Base-by-base conservation (phyloP, 495 filamentous ascomycete species). In the Hypoxylon intermedium region DNA sequence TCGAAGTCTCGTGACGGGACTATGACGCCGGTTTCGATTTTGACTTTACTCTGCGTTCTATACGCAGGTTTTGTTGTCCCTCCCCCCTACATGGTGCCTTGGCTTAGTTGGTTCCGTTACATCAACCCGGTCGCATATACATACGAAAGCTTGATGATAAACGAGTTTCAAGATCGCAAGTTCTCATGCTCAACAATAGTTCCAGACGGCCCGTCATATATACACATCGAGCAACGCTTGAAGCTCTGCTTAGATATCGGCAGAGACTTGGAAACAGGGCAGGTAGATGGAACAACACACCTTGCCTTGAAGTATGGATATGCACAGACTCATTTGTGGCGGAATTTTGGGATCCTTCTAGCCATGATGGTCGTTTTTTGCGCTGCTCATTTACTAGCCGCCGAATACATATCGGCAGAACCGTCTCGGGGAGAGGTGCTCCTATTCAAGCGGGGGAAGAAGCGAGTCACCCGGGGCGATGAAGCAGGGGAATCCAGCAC, bases 351-450 rank as follows among this genome's bases (percentile, higher is more conserved):
- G 24, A 90, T 97, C 53, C 72, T 96, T 38, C 69, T 91, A 21
- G 89, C 69, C 0, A 91, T 96, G 70, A 83, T 89, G 67, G 58
- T 88, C 24, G 83, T 82, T 64, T 86, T 91, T 68, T 74, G 86
- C 43, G 54, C 70, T 31, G 69, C 77, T 11, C 94, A 96, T 65
- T 82, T 96, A 7, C 38, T 84, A n/a, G 81, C 83, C 1, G 88
- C 87, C 20, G 92, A 97, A 71, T 82, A 83, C 31, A 85, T 96
- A 47, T 80, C 88, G 0, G 83, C 85, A 7, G 85, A 88, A 71
- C 84, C 85, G 53, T 93, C 89, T 16, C 94, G 92, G 74, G 92
- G 91, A 24, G 92, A 97, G 71, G 87, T 97, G 12, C 77, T 96
- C 4, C 79, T 97, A 21, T 97, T 95, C 79, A 4, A 4, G 2